Conservation (phyloP, 495 filamentous ascomycete genomes). For the Penicillium maclennaniae region DNA sequence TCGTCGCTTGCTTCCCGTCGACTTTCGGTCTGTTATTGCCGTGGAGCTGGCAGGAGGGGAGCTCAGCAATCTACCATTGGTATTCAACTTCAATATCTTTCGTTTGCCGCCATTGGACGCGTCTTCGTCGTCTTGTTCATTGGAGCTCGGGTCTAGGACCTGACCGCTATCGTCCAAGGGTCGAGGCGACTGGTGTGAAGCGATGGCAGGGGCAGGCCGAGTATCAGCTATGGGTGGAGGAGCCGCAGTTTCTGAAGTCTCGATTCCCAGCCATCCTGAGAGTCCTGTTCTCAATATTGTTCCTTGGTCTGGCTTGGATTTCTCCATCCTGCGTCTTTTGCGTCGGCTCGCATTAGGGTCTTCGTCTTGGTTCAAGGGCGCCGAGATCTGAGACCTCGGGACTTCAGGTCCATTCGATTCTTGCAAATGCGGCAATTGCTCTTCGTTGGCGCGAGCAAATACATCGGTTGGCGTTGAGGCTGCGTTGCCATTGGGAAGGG, state of each 20-base stretch:
- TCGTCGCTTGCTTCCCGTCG: conserved; percentile 19
- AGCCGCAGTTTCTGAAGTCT: neutral
- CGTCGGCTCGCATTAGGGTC: conserved; percentile 42
- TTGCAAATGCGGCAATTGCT: neutral
- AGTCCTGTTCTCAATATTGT: conserved; percentile 8
- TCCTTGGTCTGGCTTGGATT: conserved; percentile 14
- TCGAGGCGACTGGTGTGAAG: neutral
- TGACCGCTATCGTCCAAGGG: neutral
- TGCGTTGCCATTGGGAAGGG: neutral
- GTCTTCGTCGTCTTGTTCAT: neutral
- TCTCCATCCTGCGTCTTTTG: conserved; percentile 52
- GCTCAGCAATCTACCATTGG: conserved; percentile 54
- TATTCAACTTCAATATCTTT: conserved; percentile 52
- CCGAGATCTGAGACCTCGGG: neutral
- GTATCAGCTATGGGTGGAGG: neutral
- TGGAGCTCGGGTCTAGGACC: neutral
- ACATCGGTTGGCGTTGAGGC: neutral
- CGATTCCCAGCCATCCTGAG: conserved; percentile 21
- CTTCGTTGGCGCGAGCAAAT: neutral
- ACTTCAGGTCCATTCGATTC: neutral
- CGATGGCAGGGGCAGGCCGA: neutral
- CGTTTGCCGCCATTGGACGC: conserved; percentile 14
- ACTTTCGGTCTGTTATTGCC: conserved; percentile 24
- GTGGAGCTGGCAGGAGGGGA: conserved; percentile 39
- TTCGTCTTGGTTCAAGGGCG: conserved; percentile 21